Base-by-base conservation (phyloP, 495 filamentous ascomycete genomes). In the Cercophora sp. region DNA sequence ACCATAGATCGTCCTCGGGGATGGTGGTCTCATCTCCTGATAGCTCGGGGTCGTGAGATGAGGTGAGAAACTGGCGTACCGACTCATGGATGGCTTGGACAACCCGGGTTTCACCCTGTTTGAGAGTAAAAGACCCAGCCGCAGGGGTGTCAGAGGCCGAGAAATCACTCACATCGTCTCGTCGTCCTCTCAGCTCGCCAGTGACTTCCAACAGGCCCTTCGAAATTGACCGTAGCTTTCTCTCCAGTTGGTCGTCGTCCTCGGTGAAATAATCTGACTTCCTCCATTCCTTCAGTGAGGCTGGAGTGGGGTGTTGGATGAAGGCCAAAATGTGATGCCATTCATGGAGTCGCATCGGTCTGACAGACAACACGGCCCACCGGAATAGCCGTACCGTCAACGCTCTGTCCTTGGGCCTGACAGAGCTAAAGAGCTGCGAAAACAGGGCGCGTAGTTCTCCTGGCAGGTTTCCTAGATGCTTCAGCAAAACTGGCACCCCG, bases 301-400 rank as follows among this genome's bases (percentile, higher is more conserved):
- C 9, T 8, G 42, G 43, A 11, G n/a, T 20, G 2, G 35, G 48
- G 13, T 40, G 19, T 19, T 32, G 25, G 20, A 50, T 58, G 27
- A 58, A 62, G 13, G 55, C 55, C 40, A 62, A 3, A 20, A 56
- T 54, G 41, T 61, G 59, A 16, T 52, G 46, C 59, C 59, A 61
- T 45, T 61, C 59, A 10, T 39, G 13, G 20, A 61, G 50, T 8
- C 55, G 55, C 4, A 61, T 34, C 1, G 55, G 55, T 15, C 35
- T 40, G 5, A 25, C 20, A 4, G 52, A 15, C 0, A 59, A 41
- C 10, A 48, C 26, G 3, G 51, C 40, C 59, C 59, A 62, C 22
- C 50, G 46, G 32, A 62, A 62, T 16, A 62, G 16, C 37, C 44
- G 26, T 5, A 46, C 4, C 2, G 54, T 51, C 5, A 26, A 9